phyloP scores from a whole-genome alignment of 495 filamentous ascomycete species.

The Lasiosphaeria miniovina region DNA sequence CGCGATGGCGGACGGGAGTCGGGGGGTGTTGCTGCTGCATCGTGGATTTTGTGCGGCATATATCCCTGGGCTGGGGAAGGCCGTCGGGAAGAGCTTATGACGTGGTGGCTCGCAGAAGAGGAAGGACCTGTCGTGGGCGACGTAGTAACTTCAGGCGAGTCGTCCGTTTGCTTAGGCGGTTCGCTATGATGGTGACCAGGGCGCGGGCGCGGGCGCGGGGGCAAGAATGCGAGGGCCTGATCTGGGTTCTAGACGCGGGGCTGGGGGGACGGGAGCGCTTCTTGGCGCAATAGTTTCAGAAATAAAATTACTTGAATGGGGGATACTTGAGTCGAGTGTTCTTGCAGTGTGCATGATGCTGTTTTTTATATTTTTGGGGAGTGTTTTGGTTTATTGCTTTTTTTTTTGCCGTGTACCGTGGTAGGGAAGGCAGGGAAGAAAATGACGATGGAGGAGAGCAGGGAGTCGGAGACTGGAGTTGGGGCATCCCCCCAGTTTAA shows the following conservation, averaged over 20 bases:
- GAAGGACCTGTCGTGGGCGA: neutral
- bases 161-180: neutral
- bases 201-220: constrained; percentile 7
- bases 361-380: constrained; percentile 10
- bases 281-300: constrained; percentile 8
- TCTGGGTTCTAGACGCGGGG: constrained; percentile 1
- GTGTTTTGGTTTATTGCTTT: constrained; percentile 13
- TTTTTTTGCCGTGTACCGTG: constrained; percentile 6
- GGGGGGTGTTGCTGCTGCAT: constrained; percentile 21
- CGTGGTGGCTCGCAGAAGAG: neutral
- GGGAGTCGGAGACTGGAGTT: neutral
- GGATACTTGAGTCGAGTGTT: constrained; percentile 22
- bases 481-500: constrained; percentile 1
- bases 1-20: constrained; percentile 42
- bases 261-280: neutral
- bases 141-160: no score
- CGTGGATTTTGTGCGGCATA: neutral
- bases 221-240: neutral
- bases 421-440: constrained; percentile 8
- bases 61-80: no score
- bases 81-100: no score
- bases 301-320: constrained; percentile 27
- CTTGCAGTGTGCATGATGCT: constrained; percentile 29
- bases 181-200: neutral
- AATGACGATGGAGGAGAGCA: constrained; percentile 19